phyloP scores from a whole-genome alignment of 2,329 filamentous ascomycete species.

The Lecanosticta acicola region DNA sequence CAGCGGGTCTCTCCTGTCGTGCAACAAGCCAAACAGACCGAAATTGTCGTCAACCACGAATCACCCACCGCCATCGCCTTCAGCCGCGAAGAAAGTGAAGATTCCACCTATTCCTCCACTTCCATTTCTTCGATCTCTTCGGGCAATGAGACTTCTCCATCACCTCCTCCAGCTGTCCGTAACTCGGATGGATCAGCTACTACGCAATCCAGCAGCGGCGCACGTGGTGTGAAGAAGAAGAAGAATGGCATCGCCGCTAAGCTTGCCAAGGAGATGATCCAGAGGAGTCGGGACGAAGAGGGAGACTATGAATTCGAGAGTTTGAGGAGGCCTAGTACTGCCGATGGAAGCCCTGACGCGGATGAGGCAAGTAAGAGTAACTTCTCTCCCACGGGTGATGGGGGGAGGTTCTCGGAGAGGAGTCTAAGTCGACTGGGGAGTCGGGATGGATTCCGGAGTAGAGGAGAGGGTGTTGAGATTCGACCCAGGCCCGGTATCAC shows the following conservation, averaged over 20 bases:
- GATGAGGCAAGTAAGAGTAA: neutral
- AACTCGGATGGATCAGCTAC: neutral
- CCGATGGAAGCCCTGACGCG: neutral
- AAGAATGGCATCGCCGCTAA: neutral
- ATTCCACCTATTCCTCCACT: neutral
- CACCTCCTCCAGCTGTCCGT: neutral
- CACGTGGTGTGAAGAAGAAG: neutral
- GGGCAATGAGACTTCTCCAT: neutral
- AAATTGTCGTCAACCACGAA: neutral
- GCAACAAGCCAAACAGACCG: neutral
- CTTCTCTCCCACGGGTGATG: neutral
- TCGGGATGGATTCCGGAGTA: neutral
- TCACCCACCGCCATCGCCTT: neutral
- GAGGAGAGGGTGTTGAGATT: neutral
- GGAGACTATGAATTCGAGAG: neutral
- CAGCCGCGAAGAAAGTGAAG: neutral
- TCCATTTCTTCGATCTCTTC: neutral
- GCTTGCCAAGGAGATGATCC: neutral
- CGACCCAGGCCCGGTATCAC: neutral
- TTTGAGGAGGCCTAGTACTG: neutral
- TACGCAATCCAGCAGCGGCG: neutral
- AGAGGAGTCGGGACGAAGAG: neutral
- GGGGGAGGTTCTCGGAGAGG: neutral
- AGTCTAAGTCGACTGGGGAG: neutral
- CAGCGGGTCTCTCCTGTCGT: neutral